phyloP scores from a whole-genome alignment of 805 yeast genomes.

The Blastobotrys mokoenaii region DNA sequence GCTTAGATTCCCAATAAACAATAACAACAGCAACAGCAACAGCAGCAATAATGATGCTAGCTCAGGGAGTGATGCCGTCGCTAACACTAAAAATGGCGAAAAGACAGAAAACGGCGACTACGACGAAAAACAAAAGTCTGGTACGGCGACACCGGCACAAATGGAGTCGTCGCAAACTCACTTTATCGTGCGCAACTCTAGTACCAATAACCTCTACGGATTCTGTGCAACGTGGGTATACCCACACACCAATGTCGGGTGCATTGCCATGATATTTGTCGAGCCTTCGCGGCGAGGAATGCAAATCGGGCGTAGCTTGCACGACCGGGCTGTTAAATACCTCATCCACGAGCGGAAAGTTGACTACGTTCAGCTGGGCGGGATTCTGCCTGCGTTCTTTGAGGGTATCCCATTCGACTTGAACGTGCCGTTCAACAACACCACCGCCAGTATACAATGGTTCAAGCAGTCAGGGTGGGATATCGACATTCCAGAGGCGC shows the following conservation, averaged over 20 bases:
- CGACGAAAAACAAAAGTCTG: too few relatives aligned
- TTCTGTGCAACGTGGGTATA: constrained; percentile 46
- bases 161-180: constrained; percentile 31
- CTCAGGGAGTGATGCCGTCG: neutral
- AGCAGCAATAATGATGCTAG: neutral
- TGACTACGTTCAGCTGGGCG: constrained; percentile 35
- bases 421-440: constrained; percentile 12
- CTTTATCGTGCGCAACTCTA: constrained; percentile 50
- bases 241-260: constrained; percentile 32
- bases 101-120: too few relatives aligned
- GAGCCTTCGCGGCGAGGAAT: constrained; percentile 47
- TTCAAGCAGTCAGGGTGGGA: constrained; percentile 22
- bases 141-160: neutral
- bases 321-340: constrained; percentile 44
- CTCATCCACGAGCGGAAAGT: constrained; percentile 38
- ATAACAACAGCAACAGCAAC: too few relatives aligned
- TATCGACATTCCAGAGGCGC: constrained; percentile 10
- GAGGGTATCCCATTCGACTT: constrained; percentile 14
- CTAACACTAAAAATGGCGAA: constrained; percentile 12
- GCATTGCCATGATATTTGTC: constrained; percentile 40
- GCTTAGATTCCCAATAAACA: constrained; percentile 5
- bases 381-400: constrained; percentile 38
- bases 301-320: constrained; percentile 47
- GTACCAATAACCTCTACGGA: constrained; percentile 47
- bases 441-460: constrained; percentile 11